These are phyloP conservation scores for Alliaria petiolata DNA, from an alignment of 345 rosid genomes.

Conservation along the genomic window DNA sequence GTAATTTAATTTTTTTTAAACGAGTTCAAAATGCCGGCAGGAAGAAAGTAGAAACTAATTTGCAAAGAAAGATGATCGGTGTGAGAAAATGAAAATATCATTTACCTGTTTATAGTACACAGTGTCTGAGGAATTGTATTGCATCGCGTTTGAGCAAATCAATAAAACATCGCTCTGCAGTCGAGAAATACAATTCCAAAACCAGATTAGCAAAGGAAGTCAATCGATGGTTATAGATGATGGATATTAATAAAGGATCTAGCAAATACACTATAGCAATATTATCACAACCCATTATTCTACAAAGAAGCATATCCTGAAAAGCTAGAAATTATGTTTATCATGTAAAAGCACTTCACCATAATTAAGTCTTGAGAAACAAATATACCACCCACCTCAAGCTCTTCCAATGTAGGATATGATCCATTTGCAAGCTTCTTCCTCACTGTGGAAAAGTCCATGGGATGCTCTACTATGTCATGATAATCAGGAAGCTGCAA, in stretches of 20 bases:
- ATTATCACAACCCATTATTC: not conserved
- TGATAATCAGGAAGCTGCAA: slow-evolving; percentile 84
- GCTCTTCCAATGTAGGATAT: slow-evolving; percentile 57
- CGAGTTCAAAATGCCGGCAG: not conserved
- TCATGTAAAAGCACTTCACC: not conserved
- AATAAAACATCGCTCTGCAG: slow-evolving; percentile 71
- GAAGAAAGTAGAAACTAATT: not conserved
- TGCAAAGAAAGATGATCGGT: not conserved
- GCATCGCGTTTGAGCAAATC: slow-evolving; percentile 88
- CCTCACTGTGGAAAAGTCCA: slow-evolving; percentile 84
- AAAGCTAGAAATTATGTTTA: slow-evolving; percentile 3
- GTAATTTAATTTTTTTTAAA: slow-evolving; percentile 11
- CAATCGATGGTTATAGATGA: not conserved
- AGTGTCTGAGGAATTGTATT: slow-evolving; percentile 71
- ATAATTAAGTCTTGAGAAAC: not conserved
- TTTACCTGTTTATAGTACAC: slow-evolving; percentile 71
- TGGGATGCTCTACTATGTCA: slow-evolving; percentile 72
- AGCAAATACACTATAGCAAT: not conserved
- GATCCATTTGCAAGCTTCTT: slow-evolving; percentile 72
- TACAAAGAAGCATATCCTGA: slow-evolving; percentile 3
- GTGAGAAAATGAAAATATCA: slow-evolving; percentile 12
- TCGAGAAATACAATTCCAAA: slow-evolving; percentile 26
- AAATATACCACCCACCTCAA: slow-evolving; percentile 54
- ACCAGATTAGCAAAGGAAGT: slow-evolving; percentile 44
- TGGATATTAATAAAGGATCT: not conserved